phyloP scores from a whole-genome alignment of 2,329 filamentous ascomycete species.

The Fusarium sp. region DNA sequence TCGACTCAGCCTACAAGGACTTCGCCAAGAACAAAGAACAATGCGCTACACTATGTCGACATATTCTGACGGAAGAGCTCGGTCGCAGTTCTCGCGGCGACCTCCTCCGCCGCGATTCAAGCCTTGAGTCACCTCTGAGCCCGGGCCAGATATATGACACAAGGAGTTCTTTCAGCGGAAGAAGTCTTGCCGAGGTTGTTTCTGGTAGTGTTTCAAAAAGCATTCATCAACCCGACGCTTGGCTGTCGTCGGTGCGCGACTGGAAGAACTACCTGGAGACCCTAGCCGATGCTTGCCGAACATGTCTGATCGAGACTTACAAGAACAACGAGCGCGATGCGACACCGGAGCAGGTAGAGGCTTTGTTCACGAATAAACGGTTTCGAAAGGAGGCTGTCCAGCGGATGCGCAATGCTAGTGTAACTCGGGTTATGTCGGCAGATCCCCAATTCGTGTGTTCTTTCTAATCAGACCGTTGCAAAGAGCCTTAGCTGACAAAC shows the following conservation, averaged over 20 bases:
- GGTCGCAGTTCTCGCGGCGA: slow-evolving; percentile 47
- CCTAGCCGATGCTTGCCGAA: slow-evolving; percentile 58
- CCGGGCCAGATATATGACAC: slow-evolving; percentile 52
- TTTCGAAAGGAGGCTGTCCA: slow-evolving; percentile 60
- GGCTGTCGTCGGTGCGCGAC: slow-evolving; percentile 58
- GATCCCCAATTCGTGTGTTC: slow-evolving; percentile 59
- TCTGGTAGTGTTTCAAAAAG: slow-evolving; percentile 45
- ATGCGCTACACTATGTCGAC: slow-evolving; percentile 57
- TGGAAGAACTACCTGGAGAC: slow-evolving; percentile 61
- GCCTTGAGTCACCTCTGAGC: slow-evolving; percentile 52
- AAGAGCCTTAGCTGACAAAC: slow-evolving; percentile 17
- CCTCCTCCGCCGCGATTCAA: slow-evolving; percentile 49
- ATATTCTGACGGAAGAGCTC: slow-evolving; percentile 58
- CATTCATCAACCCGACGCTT: slow-evolving; percentile 50
- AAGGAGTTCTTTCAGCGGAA: slow-evolving; percentile 56
- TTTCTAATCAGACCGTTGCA: background rate
- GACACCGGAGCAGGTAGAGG: slow-evolving; percentile 59
- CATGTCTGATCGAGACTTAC: slow-evolving; percentile 61
- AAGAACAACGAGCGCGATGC: slow-evolving; percentile 60
- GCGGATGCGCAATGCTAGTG: slow-evolving; percentile 62
- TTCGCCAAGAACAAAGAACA: slow-evolving; percentile 59
- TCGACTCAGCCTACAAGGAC: slow-evolving; percentile 61
- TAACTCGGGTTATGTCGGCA: slow-evolving; percentile 59
- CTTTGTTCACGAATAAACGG: slow-evolving; percentile 58
- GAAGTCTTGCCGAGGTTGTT: slow-evolving; percentile 53